Percentiles rank a stretch among this genome's conserved stretches.
Evolutionary conservation across 352 stramenopile genomes (phyloP).

Genomic region (Phytopythium ostracodes): DNA sequence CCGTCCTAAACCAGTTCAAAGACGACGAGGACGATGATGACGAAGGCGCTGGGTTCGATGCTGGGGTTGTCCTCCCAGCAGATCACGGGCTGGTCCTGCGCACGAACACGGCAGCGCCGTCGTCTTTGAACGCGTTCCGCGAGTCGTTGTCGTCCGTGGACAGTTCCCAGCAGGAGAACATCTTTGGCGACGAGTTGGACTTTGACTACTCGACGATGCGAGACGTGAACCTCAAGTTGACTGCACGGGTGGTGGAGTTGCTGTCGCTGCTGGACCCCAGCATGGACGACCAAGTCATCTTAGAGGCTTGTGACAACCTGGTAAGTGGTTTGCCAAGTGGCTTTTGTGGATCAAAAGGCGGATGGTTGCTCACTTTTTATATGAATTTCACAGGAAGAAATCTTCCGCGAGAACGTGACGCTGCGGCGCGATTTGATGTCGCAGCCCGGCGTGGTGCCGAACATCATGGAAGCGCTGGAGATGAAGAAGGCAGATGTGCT

Average conservation of each 20-base stretch:
- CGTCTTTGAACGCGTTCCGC: constrained; percentile 10
- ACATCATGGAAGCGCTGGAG: constrained; percentile 92
- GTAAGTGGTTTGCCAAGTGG: constrained; percentile 19
- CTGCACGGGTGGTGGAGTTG: constrained; percentile 66
- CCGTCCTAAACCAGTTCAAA: constrained; percentile 18
- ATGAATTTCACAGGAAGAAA: constrained; percentile 52
- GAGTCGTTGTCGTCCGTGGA: constrained; percentile 16
- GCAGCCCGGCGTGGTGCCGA: constrained; percentile 88
- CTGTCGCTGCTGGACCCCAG: constrained; percentile 77
- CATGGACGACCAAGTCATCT: constrained; percentile 82
- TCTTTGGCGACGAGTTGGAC: constrained; percentile 82
- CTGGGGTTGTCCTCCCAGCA: not conserved
- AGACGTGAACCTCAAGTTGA: constrained; percentile 78
- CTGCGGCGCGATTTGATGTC: constrained; percentile 84
- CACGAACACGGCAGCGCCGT: not conserved
- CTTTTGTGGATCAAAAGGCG: not conserved
- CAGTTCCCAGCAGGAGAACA: constrained; percentile 39
- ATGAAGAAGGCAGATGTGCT: constrained; percentile 89
- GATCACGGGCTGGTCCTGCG: constrained; percentile 2
- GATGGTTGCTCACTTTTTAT: not conserved
- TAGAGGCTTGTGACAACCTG: constrained; percentile 74
- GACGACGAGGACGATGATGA: constrained; percentile 18
- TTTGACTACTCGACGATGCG: constrained; percentile 73
- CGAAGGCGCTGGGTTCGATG: constrained; percentile 14
- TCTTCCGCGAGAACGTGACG: constrained; percentile 74